Percentiles rank a stretch among this genome's conserved stretches.
Evolutionary conservation across 1,284 basidiomycete genomes (phyloP).

Genomic region (Kwoniella shivajii): DNA sequence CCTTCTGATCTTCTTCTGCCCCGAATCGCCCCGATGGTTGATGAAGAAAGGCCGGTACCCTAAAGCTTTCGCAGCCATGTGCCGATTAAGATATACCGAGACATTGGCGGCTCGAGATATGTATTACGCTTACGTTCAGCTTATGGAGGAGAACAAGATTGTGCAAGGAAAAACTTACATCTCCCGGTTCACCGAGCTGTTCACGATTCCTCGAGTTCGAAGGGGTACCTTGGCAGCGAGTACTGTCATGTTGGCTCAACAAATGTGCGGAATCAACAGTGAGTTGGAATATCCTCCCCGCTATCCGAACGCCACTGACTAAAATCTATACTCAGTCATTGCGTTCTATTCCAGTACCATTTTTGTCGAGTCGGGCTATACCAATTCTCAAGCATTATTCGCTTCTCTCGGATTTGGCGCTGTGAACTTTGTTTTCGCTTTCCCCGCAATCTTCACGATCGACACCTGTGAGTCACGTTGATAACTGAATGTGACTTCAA

Average conservation of each 20-base stretch:
- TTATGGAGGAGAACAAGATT: slow-evolving; percentile 40
- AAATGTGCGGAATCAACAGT: slow-evolving; percentile 22
- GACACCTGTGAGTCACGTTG: slow-evolving; percentile 55
- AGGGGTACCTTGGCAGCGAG: slow-evolving; percentile 69
- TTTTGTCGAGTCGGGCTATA: slow-evolving; percentile 61
- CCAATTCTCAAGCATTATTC: slow-evolving; percentile 53
- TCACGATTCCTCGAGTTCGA: slow-evolving; percentile 66
- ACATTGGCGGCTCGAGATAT: slow-evolving; percentile 76
- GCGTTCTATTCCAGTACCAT: slow-evolving; percentile 64
- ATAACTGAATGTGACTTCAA: not conserved
- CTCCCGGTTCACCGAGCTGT: slow-evolving; percentile 64
- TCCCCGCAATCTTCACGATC: slow-evolving; percentile 62
- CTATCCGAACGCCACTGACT: not conserved
- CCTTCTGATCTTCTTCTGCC: slow-evolving; percentile 62
- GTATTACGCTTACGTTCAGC: slow-evolving; percentile 57
- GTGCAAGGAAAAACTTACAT: slow-evolving; percentile 54
- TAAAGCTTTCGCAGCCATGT: slow-evolving; percentile 68
- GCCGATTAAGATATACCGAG: slow-evolving; percentile 64
- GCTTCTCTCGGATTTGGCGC: slow-evolving; percentile 66
- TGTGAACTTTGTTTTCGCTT: slow-evolving; percentile 38
- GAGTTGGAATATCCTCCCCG: not conserved
- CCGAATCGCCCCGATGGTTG: slow-evolving; percentile 69
- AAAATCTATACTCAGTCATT: slow-evolving; percentile 6
- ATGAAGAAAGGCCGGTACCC: slow-evolving; percentile 68
- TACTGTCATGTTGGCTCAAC: slow-evolving; percentile 65